Percentiles rank a stretch among this genome's conserved stretches.
phyloP scores from a whole-genome alignment of 2,329 filamentous ascomycete species.

The Arthrobotrys iridis region DNA sequence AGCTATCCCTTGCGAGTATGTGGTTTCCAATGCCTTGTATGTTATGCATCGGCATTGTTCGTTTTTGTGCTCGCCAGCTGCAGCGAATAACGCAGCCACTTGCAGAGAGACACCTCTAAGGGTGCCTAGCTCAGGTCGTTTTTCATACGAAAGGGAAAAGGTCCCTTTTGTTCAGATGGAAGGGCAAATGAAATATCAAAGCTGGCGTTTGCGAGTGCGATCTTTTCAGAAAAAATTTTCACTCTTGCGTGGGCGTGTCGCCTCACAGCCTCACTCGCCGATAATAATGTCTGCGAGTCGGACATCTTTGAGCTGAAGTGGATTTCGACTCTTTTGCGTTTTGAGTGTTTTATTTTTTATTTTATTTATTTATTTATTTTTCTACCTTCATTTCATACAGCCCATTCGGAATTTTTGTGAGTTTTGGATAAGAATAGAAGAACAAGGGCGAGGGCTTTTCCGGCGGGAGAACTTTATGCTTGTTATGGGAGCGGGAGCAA shows the following conservation, averaged over 20 bases:
- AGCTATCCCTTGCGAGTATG: background rate
- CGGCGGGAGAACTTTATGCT: background rate
- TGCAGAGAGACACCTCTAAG: constrained; percentile 1
- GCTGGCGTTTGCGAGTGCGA: constrained; percentile 39
- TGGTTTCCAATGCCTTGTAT: background rate
- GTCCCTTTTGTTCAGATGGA: constrained; percentile 3
- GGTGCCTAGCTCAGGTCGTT: background rate
- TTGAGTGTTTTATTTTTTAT: constrained; percentile 34
- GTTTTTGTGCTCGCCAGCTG: background rate
- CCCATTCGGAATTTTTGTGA: constrained; percentile 34
- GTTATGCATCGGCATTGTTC: constrained; percentile 4
- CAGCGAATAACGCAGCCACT: constrained; percentile 8
- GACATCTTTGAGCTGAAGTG: constrained; percentile 3
- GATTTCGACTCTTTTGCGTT: background rate
- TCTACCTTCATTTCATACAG: background rate
- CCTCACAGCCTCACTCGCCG: constrained; percentile 12
- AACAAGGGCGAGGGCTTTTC: background rate
- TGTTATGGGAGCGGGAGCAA: constrained; percentile 1
- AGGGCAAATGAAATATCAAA: constrained; percentile 15
- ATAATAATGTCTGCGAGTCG: constrained; percentile 10
- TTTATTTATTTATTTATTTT: background rate
- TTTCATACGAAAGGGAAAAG: background rate
- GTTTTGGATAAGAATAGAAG: constrained; percentile 26
- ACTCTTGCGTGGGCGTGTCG: background rate
- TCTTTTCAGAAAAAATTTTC: constrained; percentile 7